phyloP scores from a whole-genome alignment of 2,329 filamentous ascomycete genomes.

The Hypoxylon sp. region DNA sequence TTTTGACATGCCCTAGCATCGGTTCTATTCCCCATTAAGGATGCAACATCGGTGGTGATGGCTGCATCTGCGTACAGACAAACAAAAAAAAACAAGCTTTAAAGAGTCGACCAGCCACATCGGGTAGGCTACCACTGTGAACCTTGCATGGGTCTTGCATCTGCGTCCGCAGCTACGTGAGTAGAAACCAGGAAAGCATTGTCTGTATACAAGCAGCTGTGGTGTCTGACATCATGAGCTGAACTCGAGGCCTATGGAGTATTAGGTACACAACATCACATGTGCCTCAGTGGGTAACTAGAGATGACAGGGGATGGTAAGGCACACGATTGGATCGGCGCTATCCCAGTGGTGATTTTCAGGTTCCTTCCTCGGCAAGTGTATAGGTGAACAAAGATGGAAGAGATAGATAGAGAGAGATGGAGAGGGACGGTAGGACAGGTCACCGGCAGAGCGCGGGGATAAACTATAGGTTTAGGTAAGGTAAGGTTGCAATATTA shows the following conservation, averaged over 20 bases:
- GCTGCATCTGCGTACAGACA: slow-evolving; percentile 23
- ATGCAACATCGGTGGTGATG: slow-evolving; percentile 45
- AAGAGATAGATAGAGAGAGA: not conserved
- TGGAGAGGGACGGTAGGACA: slow-evolving; percentile 9
- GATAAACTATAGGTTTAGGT: not conserved
- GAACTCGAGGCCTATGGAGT: slow-evolving; percentile 25
- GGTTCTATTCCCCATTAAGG: slow-evolving; percentile 25
- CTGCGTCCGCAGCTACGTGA: slow-evolving; percentile 29
- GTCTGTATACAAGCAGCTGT: slow-evolving; percentile 30
- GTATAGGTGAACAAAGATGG: slow-evolving; percentile 1
- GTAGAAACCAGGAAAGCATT: slow-evolving; percentile 2
- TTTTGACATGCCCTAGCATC: slow-evolving; percentile 23
- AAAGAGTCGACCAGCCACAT: slow-evolving; percentile 23
- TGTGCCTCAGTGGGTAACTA: slow-evolving; percentile 24
- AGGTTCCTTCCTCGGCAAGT: slow-evolving; percentile 31
- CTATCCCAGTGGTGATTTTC: slow-evolving; percentile 21
- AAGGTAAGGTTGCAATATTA: slow-evolving; percentile 9
- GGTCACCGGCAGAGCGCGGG: slow-evolving; percentile 30
- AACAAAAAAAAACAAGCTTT: slow-evolving; percentile 35
- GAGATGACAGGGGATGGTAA: slow-evolving; percentile 23
- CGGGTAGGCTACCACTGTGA: slow-evolving; percentile 21
- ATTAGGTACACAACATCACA: slow-evolving; percentile 37
- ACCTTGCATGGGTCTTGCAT: slow-evolving; percentile 37
- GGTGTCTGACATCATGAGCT: slow-evolving; percentile 43
- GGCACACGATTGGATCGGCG: slow-evolving; percentile 39